Percentiles rank a stretch among this genome's conserved stretches.
phyloP scores from a whole-genome alignment of 1,284 basidiomycete genomes.

The Hemileia vastatrix region DNA sequence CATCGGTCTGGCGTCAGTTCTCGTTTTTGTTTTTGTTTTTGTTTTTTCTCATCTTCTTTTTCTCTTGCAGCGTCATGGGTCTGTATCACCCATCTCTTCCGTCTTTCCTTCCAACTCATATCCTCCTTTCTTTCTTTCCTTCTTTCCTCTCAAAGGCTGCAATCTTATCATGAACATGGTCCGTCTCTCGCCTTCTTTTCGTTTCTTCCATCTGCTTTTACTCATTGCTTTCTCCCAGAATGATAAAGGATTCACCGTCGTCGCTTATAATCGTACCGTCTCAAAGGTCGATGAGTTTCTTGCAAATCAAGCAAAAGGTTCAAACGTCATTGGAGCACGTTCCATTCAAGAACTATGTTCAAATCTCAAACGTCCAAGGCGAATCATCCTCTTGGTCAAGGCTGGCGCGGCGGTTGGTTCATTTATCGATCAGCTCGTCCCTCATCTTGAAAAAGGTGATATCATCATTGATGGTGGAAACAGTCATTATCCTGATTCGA shows the following conservation, averaged over 20 bases:
- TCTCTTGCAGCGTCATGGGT: neutral
- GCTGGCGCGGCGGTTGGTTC: constrained; percentile 55
- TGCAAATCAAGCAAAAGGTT: constrained; percentile 93
- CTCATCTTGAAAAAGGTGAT: constrained; percentile 58
- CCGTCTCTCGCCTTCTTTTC: neutral
- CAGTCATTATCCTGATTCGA: constrained; percentile 97
- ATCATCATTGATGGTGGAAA: constrained; percentile 99
- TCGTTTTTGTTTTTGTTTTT: neutral
- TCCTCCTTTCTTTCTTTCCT: neutral
- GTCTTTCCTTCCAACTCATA: neutral
- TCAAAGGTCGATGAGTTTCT: constrained; percentile 96
- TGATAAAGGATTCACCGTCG: constrained; percentile 96
- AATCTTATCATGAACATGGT: constrained; percentile 25
- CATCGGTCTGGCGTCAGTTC: constrained; percentile 23
- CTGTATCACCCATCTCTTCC: neutral
- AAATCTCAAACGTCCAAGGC: constrained; percentile 53
- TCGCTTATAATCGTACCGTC: constrained; percentile 93
- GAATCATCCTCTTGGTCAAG: constrained; percentile 91
- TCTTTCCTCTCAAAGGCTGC: constrained; percentile 1
- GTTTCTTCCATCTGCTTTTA: neutral
- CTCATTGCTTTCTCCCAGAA: constrained; percentile 47
- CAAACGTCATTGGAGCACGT: constrained; percentile 66
- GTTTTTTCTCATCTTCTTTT: neutral
- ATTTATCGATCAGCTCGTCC: constrained; percentile 53
- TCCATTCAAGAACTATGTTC: constrained; percentile 72